A percentile compares a stretch with the other conserved stretches of the same genome.
Conservation (phyloP, 169 alveolate genomes). For the Blepharisma undulans region DNA sequence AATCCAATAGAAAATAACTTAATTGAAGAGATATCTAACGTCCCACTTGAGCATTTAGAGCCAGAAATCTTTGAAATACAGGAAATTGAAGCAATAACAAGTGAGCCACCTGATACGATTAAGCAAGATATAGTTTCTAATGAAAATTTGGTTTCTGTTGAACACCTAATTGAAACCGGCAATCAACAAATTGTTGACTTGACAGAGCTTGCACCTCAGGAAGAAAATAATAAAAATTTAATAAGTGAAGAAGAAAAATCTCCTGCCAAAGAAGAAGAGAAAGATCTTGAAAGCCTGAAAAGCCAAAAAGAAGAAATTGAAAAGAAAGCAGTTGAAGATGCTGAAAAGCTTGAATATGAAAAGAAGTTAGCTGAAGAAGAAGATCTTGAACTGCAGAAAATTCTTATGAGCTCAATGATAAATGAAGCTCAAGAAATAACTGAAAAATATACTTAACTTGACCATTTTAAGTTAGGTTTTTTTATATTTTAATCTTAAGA, state of each 20-base stretch:
- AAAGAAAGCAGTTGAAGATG: background rate
- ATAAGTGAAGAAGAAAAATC: background rate
- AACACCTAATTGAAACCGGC: background rate
- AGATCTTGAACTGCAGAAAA: background rate
- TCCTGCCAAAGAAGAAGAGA: too few species aligned
- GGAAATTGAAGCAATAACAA: background rate
- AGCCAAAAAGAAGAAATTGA: background rate
- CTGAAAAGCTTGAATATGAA: background rate
- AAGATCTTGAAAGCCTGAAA: too few species aligned
- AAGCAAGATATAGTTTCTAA: background rate
- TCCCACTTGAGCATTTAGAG: background rate
- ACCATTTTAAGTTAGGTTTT: background rate
- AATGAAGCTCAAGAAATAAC: background rate
- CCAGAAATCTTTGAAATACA: background rate
- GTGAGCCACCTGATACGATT: background rate
- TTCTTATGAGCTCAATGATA: background rate
- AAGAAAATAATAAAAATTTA: background rate
- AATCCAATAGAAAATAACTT: background rate
- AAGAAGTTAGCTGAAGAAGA: background rate
- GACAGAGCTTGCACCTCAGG: background rate
- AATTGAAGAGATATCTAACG: background rate
- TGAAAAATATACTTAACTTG: background rate
- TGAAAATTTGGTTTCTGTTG: background rate
- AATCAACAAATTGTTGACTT: background rate
- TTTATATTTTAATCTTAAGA: background rate